Conservation (phyloP, 2,329 filamentous ascomycete species). For the Aspergillus sp. region DNA sequence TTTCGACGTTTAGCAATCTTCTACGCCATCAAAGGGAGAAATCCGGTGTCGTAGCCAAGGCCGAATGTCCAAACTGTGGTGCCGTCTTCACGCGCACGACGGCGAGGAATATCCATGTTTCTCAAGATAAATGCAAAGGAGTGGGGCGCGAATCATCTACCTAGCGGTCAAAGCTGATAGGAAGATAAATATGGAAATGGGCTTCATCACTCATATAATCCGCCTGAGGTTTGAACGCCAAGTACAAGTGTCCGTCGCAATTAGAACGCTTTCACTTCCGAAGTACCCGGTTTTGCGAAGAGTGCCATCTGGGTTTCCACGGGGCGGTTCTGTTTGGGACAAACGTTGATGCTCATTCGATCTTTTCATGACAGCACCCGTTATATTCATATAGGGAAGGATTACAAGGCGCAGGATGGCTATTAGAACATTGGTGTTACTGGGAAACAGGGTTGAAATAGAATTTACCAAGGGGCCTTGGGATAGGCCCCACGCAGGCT, state of each 20-base stretch:
- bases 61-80: conserved; percentile 84
- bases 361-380: background rate
- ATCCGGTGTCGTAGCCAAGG: conserved; percentile 85
- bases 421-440: conserved; percentile 1
- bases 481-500: conserved; percentile 2
- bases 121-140: conserved; percentile 88
- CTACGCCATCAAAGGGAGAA: conserved; percentile 92
- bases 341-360: background rate
- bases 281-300: background rate
- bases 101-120: conserved; percentile 81
- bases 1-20: conserved; percentile 94
- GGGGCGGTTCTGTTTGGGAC: background rate
- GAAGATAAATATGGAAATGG: background rate
- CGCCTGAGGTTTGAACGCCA: background rate
- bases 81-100: conserved; percentile 89
- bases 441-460: background rate
- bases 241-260: no score
- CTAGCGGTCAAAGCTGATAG: conserved; percentile 9
- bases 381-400: background rate
- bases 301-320: no score
- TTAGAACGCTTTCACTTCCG: background rate
- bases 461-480: background rate
- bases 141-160: conserved; percentile 27
- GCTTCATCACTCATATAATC: background rate
- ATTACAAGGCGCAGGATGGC: background rate